Evolutionary conservation across 805 yeast genomes (phyloP), one percentile per base, ranked within the genome.

Genomic region (Brettanomyces sp.): DNA sequence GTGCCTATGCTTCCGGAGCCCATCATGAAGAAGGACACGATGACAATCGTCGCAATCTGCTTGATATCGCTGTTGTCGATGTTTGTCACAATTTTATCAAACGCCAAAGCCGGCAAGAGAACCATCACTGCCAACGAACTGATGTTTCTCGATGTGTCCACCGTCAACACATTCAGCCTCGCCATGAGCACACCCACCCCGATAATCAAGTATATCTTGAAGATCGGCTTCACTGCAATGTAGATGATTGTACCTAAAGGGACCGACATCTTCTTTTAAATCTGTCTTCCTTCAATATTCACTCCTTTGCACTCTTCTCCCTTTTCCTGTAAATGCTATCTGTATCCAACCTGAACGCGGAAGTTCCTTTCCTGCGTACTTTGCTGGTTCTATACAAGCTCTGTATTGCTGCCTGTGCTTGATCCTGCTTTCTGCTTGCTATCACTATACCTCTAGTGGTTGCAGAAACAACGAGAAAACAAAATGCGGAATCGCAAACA

Each of bases 201-300:
- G 4, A 85, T 76, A 55, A 85, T 82, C 53, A 85, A 63, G 55
- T 86, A 84, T 51, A 87, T 84, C 62, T 88, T 88, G 63, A 86
- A 73, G 47, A 87, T 81, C 8, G 96, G 96, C 65, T 86, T 88
- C 40, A 84, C 82, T 0, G 95, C 77, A 13, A 86, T 74, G 64
- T 83, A 87, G 3, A 88, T 82, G 32, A 86, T 79, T 33, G 71
- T 71, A 11, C 93, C 91, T 25, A 82, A 54, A 1, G 70, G 35
- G 5, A 47, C 44, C 39, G 41, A 38, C 37, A 35, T 35, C 11
- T 6, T 28, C 18, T 18, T 18, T 18, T 18, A 18, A 18, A 18
- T 18, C 18, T 18, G 18, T 18, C 18, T 18, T 18, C 18, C 18
- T 18, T 18, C 18, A 18, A 18, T 18, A 18, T 18, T 18, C 18